Base-by-base conservation (phyloP, 345 rosid genomes). In the Diplotaxis tenuifolia region DNA sequence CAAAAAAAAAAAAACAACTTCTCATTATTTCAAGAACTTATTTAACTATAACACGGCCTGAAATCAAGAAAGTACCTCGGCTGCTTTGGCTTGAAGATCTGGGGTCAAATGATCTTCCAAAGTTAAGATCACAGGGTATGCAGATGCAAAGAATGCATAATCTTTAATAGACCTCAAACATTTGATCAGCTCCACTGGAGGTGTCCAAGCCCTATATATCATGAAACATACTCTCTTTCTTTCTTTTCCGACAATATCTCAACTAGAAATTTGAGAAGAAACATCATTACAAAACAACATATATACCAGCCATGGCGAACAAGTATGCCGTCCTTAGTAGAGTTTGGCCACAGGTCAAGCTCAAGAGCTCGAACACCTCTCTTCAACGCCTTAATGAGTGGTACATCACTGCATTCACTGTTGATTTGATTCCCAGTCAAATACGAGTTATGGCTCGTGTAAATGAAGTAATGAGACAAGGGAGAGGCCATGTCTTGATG, bases 271-370 rank as follows among this genome's bases (percentile, higher is more conserved):
- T n/a, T n/a, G 5, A 23, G 47, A 67, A 75, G 20, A 22, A 9
- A 45, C 18, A 40, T 28, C 6, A 79, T 19, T 23, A 38, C 31
- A 54, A 36, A 77, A 53, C 23, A 42, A 60, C 64, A 38, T 75
- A 60, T 58, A 38, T 75, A 95, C 99, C 98, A 83, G 70, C 98
- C 99, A 77, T 92, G 99, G 25, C 85, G 96, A 73, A 96, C 97
- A 65, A 87, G 83, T 27, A 92, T 89, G 75, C 82, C 76, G 21
- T 90, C 89, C 20, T 87, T 87, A 0, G 81, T 67, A 18, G 91
- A 84, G 83, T 96, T 92, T 3, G 99, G 99, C 99, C 99, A 95
- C 58, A 96, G 61, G 78, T 96, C 99, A 83, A 96, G 91, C 77
- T 96, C 97, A 40, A 96, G 88, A 25, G 88, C 99, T 79, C 99